Percentiles rank a stretch among this genome's conserved stretches.
Conservation (phyloP, 768 basidiomycete genomes). For the Porpolomopsis calyptriformis region DNA sequence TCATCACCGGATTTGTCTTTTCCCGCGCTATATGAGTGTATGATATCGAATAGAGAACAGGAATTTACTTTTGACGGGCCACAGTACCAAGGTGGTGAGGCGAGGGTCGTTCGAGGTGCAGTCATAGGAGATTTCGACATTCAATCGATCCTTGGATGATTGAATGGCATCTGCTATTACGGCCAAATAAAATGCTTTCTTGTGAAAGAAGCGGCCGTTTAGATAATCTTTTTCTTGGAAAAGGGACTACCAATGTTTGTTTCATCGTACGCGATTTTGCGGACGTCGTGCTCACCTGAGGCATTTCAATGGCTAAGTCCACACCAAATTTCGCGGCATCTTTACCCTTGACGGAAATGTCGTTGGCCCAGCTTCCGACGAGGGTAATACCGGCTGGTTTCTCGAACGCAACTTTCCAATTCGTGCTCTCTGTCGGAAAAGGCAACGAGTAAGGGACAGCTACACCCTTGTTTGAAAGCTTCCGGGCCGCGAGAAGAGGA, state of each 20-base stretch:
- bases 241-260: constrained; percentile 36
- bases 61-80: constrained; percentile 38
- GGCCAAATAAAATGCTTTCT: constrained; percentile 83
- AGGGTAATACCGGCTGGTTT: constrained; percentile 66
- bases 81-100: constrained; percentile 52
- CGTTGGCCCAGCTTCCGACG: constrained; percentile 81
- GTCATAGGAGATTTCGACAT: constrained; percentile 52
- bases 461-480: constrained; percentile 42
- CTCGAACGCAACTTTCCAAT: constrained; percentile 83
- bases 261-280: constrained; percentile 3
- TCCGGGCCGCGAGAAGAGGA: constrained; percentile 54
- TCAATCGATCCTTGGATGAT: constrained; percentile 31
- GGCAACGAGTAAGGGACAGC: constrained; percentile 63
- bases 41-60: constrained; percentile 11
- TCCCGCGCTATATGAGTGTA: constrained; percentile 14
- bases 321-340: constrained; percentile 57
- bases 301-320: constrained; percentile 84
- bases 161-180: constrained; percentile 56
- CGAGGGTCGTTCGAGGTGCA: constrained; percentile 53
- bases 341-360: constrained; percentile 60
- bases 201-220: constrained; percentile 84
- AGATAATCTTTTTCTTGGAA: constrained; percentile 96
- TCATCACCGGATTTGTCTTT: constrained; percentile 44
- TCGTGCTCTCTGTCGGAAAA: constrained; percentile 62
- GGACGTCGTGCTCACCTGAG: constrained; percentile 42